Evolutionary conservation across 805 yeast genomes (phyloP).

Genomic region (Candida awuae): DNA sequence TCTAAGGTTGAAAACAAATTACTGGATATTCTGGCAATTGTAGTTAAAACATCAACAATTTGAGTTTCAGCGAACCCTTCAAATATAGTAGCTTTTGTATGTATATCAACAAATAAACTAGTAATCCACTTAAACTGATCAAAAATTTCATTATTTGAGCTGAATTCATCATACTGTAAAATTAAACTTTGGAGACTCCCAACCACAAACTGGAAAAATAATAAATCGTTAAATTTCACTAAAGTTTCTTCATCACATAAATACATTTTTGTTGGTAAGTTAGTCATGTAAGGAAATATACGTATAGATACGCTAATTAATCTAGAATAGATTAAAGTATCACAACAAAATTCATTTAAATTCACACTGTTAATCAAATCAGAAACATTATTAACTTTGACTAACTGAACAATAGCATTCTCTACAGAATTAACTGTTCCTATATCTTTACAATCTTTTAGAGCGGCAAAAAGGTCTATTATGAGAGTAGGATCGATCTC

Average conservation of each 20-base stretch:
- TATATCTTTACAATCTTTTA: background rate
- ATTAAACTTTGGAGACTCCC: background rate
- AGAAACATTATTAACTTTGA: background rate
- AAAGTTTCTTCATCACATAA: background rate
- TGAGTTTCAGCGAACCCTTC: background rate
- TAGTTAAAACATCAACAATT: background rate
- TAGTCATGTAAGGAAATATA: background rate
- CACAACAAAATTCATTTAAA: background rate
- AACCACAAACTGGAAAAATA: background rate
- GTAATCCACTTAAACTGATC: background rate
- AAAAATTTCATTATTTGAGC: background rate
- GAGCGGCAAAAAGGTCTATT: background rate
- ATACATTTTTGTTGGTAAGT: background rate
- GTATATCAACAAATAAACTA: background rate
- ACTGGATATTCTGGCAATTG: background rate
- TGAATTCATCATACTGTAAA: background rate
- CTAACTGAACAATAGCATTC: background rate
- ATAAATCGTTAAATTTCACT: background rate
- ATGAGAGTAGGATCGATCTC: conserved; percentile 14
- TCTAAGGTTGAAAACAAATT: background rate
- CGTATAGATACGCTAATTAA: background rate
- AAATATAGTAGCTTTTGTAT: background rate
- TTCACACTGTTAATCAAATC: background rate
- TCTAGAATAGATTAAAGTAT: background rate
- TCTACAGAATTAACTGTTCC: background rate